These are phyloP conservation scores for Backusella sp. DNA, from an alignment of 192 early-diverging fungal genomes.

Conservation along the genomic window DNA sequence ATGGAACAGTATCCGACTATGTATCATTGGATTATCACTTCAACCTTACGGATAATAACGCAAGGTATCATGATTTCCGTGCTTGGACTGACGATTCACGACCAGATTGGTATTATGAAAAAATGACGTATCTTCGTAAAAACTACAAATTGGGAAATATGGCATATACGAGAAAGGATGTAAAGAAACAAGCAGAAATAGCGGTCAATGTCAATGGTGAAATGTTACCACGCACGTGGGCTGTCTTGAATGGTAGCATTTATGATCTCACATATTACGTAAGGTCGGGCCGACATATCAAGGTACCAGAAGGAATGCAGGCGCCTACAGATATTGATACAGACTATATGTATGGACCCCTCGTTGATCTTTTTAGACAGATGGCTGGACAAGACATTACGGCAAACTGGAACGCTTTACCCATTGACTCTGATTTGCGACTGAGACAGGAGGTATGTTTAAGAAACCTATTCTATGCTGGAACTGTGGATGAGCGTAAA, in stretches of 20 bases:
- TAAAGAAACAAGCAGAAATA: constrained; percentile 51
- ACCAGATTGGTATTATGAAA: constrained; percentile 69
- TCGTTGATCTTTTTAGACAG: constrained; percentile 65
- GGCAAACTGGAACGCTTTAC: constrained; percentile 54
- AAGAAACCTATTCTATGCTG: constrained; percentile 84
- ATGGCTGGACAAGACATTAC: constrained; percentile 67
- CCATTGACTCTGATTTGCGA: constrained; percentile 43
- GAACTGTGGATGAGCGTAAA: constrained; percentile 81
- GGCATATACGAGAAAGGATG: constrained; percentile 55
- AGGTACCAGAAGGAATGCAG: constrained; percentile 40
- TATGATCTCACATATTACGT: constrained; percentile 76
- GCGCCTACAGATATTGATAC: constrained; percentile 40
- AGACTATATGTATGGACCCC: constrained; percentile 55
- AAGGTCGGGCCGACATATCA: constrained; percentile 41
- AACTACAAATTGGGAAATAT: constrained; percentile 67
- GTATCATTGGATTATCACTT: constrained; percentile 51
- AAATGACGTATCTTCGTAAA: constrained; percentile 57
- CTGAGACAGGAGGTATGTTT: constrained; percentile 69
- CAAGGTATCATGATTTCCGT: constrained; percentile 72
- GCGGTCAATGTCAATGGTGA: constrained; percentile 29
- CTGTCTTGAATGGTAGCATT: constrained; percentile 67
- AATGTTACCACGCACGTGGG: constrained; percentile 45
- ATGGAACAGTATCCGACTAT: constrained; percentile 40
- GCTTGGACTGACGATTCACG: constrained; percentile 58
- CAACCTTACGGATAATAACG: constrained; percentile 46